phyloP scores from a whole-genome alignment of 129 eudicot genomes.

The Ambrosia artemisiifolia region DNA sequence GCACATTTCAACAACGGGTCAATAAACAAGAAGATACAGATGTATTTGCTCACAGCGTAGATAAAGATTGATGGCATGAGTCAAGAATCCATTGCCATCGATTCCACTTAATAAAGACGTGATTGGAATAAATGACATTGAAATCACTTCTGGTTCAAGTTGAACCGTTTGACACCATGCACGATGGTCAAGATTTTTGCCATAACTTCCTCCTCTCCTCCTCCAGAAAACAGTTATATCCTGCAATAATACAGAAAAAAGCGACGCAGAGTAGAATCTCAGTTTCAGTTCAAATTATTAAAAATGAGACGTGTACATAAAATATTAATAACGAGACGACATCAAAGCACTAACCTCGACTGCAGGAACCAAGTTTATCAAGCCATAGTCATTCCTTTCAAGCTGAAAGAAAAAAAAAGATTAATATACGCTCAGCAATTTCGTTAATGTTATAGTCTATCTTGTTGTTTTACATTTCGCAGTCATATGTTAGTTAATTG shows the following conservation, averaged over 20 bases:
- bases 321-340: background rate
- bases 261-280: background rate
- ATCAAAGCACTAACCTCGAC: constrained; percentile 33
- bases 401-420: constrained; percentile 37
- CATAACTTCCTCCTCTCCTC: constrained; percentile 70
- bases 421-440: background rate
- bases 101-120: constrained; percentile 66
- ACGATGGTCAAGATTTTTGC: constrained; percentile 42
- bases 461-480: background rate
- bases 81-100: constrained; percentile 69
- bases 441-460: background rate
- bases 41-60: constrained; percentile 54
- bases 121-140: constrained; percentile 71
- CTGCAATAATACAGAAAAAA: constrained; percentile 32
- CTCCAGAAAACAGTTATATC: constrained; percentile 66
- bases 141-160: constrained; percentile 61
- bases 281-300: background rate
- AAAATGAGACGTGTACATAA: background rate
- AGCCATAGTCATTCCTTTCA: constrained; percentile 45
- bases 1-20: background rate
- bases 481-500: background rate
- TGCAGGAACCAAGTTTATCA: constrained; percentile 38
- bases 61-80: constrained; percentile 76
- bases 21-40: background rate
- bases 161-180: constrained; percentile 74